Conservation (phyloP, 2,329 filamentous ascomycete genomes). For the Chrysosporium queenslandicum region DNA sequence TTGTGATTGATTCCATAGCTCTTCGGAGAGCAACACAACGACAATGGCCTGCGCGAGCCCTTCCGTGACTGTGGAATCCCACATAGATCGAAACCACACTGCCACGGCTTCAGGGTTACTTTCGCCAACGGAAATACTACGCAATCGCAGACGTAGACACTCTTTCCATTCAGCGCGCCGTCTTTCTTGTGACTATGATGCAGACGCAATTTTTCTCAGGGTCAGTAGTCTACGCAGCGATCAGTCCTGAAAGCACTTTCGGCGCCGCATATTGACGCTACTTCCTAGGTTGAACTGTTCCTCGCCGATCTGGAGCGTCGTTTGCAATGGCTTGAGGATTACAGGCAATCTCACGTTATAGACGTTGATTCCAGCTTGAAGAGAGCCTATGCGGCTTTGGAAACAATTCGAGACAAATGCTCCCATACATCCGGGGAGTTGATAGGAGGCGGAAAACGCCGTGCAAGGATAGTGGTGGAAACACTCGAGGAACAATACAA, state of each 20-base stretch:
- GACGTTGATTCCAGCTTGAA: slow-evolving; percentile 75
- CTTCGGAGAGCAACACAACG: not conserved
- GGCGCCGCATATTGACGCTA: slow-evolving; percentile 1
- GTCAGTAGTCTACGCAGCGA: slow-evolving; percentile 20
- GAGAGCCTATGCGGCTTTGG: slow-evolving; percentile 73
- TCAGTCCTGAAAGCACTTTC: not conserved
- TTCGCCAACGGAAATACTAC: slow-evolving; percentile 28
- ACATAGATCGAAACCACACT: slow-evolving; percentile 19
- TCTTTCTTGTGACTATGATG: slow-evolving; percentile 37
- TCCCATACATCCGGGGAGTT: slow-evolving; percentile 83
- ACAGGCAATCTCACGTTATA: slow-evolving; percentile 69
- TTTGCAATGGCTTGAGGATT: slow-evolving; percentile 78
- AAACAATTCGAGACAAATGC: slow-evolving; percentile 78
- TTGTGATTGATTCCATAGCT: not conserved
- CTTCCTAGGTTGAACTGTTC: slow-evolving; percentile 37
- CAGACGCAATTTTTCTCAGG: slow-evolving; percentile 38
- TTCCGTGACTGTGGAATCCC: slow-evolving; percentile 34
- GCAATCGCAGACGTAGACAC: slow-evolving; percentile 35
- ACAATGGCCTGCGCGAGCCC: slow-evolving; percentile 31
- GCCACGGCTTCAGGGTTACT: slow-evolving; percentile 21
- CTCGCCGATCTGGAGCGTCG: slow-evolving; percentile 75
- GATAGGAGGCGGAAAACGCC: slow-evolving; percentile 72
- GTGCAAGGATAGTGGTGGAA: slow-evolving; percentile 82
- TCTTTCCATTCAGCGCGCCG: slow-evolving; percentile 37
- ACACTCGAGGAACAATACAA: slow-evolving; percentile 82